Percentiles rank a stretch among this genome's conserved stretches.
These are phyloP conservation scores for Cercospora canescens DNA, from an alignment of 2,329 filamentous ascomycete species.

Conservation along the genomic window DNA sequence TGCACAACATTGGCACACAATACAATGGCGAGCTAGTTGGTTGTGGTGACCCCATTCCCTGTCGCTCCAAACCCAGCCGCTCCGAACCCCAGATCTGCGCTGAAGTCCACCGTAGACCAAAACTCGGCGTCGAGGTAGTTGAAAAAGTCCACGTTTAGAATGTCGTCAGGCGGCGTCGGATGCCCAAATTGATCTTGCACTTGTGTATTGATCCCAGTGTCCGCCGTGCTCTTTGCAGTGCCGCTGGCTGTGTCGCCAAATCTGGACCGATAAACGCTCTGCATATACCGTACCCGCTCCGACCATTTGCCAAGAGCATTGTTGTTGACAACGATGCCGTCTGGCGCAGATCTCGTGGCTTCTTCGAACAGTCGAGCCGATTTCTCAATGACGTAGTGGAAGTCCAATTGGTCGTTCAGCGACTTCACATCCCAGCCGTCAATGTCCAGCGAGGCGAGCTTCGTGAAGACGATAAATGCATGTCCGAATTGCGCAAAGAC, in stretches of 20 bases:
- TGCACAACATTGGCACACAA: neutral
- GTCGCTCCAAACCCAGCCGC: neutral
- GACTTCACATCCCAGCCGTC: slow-evolving; percentile 33
- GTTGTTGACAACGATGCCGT: slow-evolving; percentile 31
- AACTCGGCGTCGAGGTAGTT: slow-evolving; percentile 31
- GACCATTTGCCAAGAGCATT: slow-evolving; percentile 35
- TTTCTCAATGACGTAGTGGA: slow-evolving; percentile 25
- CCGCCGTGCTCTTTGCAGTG: neutral
- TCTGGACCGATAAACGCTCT: slow-evolving; percentile 29
- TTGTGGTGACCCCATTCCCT: neutral
- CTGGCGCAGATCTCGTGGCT: slow-evolving; percentile 18
- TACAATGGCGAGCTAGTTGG: neutral
- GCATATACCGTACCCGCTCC: slow-evolving; percentile 30
- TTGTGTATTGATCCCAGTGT: slow-evolving; percentile 5
- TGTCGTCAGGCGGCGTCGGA: slow-evolving; percentile 28
- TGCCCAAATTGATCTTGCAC: slow-evolving; percentile 14
- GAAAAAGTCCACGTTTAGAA: slow-evolving; percentile 30
- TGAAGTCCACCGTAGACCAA: slow-evolving; percentile 19
- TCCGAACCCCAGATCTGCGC: neutral
- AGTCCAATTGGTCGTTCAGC: slow-evolving; percentile 25
- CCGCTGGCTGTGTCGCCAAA: slow-evolving; percentile 10
- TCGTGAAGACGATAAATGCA: slow-evolving; percentile 31
- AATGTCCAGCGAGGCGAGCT: slow-evolving; percentile 31
- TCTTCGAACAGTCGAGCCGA: slow-evolving; percentile 26
- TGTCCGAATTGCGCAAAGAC: slow-evolving; percentile 34